Evolutionary conservation across 371 early-diverging fungal species (phyloP).

Genomic region (Entomophthora muscae): DNA sequence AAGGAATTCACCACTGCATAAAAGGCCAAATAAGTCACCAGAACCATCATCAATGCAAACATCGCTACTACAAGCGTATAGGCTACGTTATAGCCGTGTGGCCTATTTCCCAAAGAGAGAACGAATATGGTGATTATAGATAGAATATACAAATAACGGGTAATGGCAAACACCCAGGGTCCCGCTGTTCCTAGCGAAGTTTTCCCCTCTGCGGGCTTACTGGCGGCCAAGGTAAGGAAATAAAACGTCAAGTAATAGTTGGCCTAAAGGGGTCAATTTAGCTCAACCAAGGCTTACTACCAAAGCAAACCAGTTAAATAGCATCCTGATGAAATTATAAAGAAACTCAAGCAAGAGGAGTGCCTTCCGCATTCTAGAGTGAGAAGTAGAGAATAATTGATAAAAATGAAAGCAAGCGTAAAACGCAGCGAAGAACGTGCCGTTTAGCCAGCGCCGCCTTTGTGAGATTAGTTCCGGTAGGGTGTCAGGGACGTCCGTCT

Average conservation of each 20-base stretch:
- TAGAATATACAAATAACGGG: conserved; percentile 35
- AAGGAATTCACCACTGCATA: conserved; percentile 11
- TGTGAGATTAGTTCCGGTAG: conserved; percentile 48
- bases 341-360: conserved; percentile 44
- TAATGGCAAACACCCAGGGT: conserved; percentile 15
- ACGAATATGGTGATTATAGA: conserved; percentile 49
- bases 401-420: conserved; percentile 59
- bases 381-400: conserved; percentile 54
- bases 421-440: conserved; percentile 48
- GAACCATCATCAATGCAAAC: conserved; percentile 54
- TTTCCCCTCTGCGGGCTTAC: conserved; percentile 5
- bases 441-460: conserved; percentile 57
- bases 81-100: conserved; percentile 47
- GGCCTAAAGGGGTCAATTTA: conserved; percentile 19
- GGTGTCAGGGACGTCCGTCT: conserved; percentile 50
- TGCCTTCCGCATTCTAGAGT: conserved; percentile 33
- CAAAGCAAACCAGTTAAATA: conserved; percentile 65
- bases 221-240: conserved; percentile 33
- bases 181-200: background rate
- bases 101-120: conserved; percentile 56
- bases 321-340: conserved; percentile 48
- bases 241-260: conserved; percentile 67
- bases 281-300: background rate
- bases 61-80: conserved; percentile 40
- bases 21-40: conserved; percentile 45